These are phyloP conservation scores for Populus euphratica DNA, from an alignment of 345 rosid genomes.

Conservation along the genomic window DNA sequence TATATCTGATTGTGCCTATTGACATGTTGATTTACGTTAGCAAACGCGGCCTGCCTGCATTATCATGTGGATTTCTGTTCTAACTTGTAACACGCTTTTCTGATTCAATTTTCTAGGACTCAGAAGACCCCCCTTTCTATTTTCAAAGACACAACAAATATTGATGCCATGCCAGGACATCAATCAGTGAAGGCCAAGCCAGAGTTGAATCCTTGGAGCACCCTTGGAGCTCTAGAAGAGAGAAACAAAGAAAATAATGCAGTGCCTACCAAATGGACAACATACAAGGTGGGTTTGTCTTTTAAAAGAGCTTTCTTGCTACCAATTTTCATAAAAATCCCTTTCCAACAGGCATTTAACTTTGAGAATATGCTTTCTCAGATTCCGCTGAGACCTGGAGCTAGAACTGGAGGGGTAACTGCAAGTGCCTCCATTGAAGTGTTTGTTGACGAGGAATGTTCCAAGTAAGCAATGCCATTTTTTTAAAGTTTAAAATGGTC, in stretches of 20 bases:
- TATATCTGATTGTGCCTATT: neutral
- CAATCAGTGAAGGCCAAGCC: constrained; percentile 42
- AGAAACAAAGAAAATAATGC: constrained; percentile 92
- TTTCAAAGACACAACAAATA: constrained; percentile 50
- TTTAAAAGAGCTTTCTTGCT: neutral
- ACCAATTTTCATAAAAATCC: neutral
- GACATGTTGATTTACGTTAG: neutral
- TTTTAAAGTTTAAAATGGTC: neutral
- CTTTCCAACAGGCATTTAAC: constrained; percentile 8
- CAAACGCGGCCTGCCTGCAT: neutral
- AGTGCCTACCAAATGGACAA: constrained; percentile 68
- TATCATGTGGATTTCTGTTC: neutral
- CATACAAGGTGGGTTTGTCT: constrained; percentile 56
- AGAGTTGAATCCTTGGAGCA: constrained; percentile 54
- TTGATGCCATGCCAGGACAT: constrained; percentile 29
- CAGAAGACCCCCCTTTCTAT: constrained; percentile 49
- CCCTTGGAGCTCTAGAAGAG: constrained; percentile 66
- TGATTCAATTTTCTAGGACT: constrained; percentile 34
- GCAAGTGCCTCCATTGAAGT: constrained; percentile 60
- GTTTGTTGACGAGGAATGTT: constrained; percentile 69
- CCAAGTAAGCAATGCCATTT: constrained; percentile 46
- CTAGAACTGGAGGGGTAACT: constrained; percentile 38
- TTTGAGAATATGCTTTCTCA: constrained; percentile 22
- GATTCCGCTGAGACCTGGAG: constrained; percentile 59
- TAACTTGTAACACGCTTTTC: neutral